A percentile compares a stretch with the other conserved stretches of the same genome.
Conservation (phyloP, 2,329 filamentous ascomycete genomes). For the Ophiostoma ulmi region DNA sequence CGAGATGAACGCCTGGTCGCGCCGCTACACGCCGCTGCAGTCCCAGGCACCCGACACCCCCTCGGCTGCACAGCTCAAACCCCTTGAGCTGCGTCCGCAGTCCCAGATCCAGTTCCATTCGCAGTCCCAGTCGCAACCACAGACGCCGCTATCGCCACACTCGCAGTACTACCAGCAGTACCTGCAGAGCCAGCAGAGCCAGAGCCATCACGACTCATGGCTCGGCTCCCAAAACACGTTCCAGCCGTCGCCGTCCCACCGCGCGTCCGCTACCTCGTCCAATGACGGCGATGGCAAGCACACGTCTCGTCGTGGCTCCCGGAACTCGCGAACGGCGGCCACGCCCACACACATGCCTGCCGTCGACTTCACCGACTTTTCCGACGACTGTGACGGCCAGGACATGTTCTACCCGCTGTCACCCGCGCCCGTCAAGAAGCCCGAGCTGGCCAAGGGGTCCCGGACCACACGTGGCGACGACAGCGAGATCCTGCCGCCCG, state of each 20-base stretch:
- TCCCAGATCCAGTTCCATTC: neutral
- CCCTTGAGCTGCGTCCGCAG: conserved; percentile 11
- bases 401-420: conserved; percentile 22
- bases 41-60: neutral
- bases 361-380: conserved; percentile 8
- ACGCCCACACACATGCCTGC: conserved; percentile 14
- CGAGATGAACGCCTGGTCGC: conserved; percentile 12
- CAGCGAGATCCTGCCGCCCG: conserved; percentile 24
- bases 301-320: conserved; percentile 13
- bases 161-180: conserved; percentile 5
- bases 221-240: neutral
- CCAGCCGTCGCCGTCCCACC: conserved; percentile 1
- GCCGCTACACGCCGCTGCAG: conserved; percentile 4
- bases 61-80: neutral
- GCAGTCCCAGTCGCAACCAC: neutral
- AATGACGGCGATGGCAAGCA: conserved; percentile 14
- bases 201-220: neutral
- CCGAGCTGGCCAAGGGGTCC: conserved; percentile 10
- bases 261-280: conserved; percentile 4
- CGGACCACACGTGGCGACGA: conserved; percentile 21
- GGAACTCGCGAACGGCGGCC: neutral
- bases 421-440: conserved; percentile 19
- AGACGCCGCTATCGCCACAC: neutral
- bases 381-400: conserved; percentile 15
- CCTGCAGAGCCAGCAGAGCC: neutral